Base-by-base conservation (phyloP, 2,329 filamentous ascomycete genomes). In the Rutstroemia sp. region DNA sequence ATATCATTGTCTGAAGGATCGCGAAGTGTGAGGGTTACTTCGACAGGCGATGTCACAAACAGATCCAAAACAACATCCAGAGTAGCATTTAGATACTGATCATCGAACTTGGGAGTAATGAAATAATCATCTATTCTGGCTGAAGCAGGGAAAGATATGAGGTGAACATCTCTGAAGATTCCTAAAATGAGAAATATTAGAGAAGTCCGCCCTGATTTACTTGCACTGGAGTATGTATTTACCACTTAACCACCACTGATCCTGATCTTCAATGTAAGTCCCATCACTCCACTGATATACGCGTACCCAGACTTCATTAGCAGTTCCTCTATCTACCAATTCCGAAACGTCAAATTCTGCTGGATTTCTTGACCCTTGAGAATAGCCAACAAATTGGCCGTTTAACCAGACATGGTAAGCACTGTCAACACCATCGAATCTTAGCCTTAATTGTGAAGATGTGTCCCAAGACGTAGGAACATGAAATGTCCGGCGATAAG, bases 381-480 rank as follows among this genome's bases (percentile, higher is more conserved):
- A 81, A 63, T 88, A 89, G 2, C 86, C 86, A 2, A 88, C 73
- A 38, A 82, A 71, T 16, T 72, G 66, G 0, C 83, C 82, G 60
- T 89, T 89, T 6, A 89, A 71, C 77, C 79, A 88, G 10, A 88
- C 70, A 67, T 88, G 84, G 63, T 85, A 89, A 0, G 85, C 82
- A 63, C 82, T 84, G 63, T 89, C 86, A 0, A 89, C 85, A 1
- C 86, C 86, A 54, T 89, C 86, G 58, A 88, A 89, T 10, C 86
- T 75, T 21, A 89, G 71, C 16, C 84, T 75, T 17, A 88, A 70
- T 61, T 87, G 83, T 25, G 66, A 9, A n/a, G 68, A 34, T n/a
- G 45, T 34, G 34, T 70, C 63, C 59, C 73, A 72, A 14, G 70
- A 65, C 19, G 68, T 59, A 1, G 77, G 77, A n/a, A 81, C 66